phyloP scores from a whole-genome alignment of 345 rosid species.

The Atalantia buxifolia region DNA sequence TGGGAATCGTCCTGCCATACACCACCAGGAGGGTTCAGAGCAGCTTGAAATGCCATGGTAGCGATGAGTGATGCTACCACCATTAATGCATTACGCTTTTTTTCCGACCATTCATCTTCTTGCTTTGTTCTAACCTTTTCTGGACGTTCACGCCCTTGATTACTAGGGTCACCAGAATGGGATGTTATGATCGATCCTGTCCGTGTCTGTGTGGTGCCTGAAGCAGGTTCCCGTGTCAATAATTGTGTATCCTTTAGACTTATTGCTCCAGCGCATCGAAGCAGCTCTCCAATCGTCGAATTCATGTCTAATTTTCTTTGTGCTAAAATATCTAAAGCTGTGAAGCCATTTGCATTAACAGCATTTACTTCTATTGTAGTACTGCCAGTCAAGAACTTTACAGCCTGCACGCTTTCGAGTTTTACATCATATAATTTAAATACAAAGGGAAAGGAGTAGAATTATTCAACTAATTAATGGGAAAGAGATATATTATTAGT shows the following conservation, averaged over 20 bases:
- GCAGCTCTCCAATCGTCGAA: slow-evolving; percentile 11
- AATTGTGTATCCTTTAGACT: too few relatives aligned
- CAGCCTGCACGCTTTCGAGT: neutral
- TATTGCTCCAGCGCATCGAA: neutral
- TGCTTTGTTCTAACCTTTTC: too few relatives aligned
- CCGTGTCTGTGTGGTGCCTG: too few relatives aligned
- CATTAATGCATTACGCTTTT: slow-evolving; percentile 22
- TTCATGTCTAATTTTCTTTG: slow-evolving; percentile 4
- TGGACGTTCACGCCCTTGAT: too few relatives aligned
- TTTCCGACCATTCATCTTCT: neutral
- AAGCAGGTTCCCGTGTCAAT: too few relatives aligned
- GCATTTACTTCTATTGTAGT: slow-evolving; percentile 14
- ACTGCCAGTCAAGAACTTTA: slow-evolving; percentile 12
- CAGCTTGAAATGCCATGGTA: slow-evolving; percentile 33
- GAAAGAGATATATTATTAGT: too few relatives aligned
- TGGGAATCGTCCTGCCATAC: slow-evolving; percentile 12
- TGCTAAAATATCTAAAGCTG: slow-evolving; percentile 17
- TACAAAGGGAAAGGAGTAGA: too few relatives aligned
- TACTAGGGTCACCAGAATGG: too few relatives aligned
- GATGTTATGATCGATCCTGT: too few relatives aligned
- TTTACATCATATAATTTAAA: neutral
- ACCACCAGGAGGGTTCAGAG: slow-evolving; percentile 24
- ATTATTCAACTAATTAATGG: too few relatives aligned
- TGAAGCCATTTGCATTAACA: neutral
- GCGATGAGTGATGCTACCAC: slow-evolving; percentile 34